Conservation (phyloP, 306 rosid genomes). For the Vachellia collinsii region DNA sequence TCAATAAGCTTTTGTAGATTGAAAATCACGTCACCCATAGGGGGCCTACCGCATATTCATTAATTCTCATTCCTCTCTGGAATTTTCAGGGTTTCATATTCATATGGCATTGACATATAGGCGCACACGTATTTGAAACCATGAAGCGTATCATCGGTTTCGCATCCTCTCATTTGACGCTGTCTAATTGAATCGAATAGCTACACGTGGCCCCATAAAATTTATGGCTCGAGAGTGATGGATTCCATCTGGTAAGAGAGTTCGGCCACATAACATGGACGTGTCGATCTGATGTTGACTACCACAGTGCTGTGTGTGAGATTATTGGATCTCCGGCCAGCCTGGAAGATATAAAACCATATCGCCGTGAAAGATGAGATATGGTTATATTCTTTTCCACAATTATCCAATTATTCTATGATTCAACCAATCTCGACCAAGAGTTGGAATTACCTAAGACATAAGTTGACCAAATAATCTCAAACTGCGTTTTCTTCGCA, state of each 20-base stretch:
- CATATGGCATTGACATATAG: constrained; percentile 11
- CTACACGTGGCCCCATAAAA: constrained; percentile 21
- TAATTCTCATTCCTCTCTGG: constrained; percentile 24
- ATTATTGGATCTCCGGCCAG: constrained; percentile 8
- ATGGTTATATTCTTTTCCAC: not conserved
- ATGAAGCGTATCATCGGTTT: constrained; percentile 9
- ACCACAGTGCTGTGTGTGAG: not conserved
- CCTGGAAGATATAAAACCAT: constrained; percentile 9
- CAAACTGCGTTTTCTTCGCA: not conserved
- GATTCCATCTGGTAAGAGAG: not conserved
- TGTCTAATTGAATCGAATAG: constrained; percentile 19
- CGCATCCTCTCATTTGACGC: not conserved
- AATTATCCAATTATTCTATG: not conserved
- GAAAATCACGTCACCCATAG: constrained; percentile 24
- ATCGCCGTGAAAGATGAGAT: not conserved
- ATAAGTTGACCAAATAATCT: not conserved
- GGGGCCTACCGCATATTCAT: constrained; percentile 37
- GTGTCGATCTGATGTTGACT: not conserved
- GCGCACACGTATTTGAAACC: not conserved
- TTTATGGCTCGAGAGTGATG: constrained; percentile 15
- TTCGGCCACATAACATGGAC: constrained; percentile 1
- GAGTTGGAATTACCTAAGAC: not conserved
- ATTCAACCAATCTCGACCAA: not conserved
- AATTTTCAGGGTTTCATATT: constrained; percentile 25
- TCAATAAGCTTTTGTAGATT: too few species aligned